A percentile compares a stretch with the other conserved stretches of the same genome.
Evolutionary conservation across 129 eudicot genomes (phyloP).

Genomic region (Dittrichia graveolens): DNA sequence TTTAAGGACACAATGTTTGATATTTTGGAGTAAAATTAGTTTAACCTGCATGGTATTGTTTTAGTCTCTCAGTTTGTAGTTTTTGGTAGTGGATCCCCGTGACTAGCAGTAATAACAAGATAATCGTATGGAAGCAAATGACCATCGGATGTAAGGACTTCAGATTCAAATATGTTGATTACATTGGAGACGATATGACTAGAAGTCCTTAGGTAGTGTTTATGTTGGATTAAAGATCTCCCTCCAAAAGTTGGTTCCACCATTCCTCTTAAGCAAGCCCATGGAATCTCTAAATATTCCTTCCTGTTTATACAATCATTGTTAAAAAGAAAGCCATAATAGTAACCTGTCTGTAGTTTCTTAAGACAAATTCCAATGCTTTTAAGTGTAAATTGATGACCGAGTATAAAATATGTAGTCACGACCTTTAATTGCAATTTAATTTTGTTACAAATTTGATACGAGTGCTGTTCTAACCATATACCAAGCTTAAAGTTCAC

Average conservation of each 20-base stretch:
- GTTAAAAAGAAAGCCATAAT: too few relatives aligned
- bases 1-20: too few relatives aligned
- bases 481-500: too few relatives aligned
- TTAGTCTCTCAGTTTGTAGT: conserved; percentile 61
- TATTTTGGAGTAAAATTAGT: too few relatives aligned
- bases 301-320: conserved; percentile 44
- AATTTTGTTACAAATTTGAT: too few relatives aligned
- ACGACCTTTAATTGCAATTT: too few relatives aligned
- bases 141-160: conserved; percentile 64
- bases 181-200: conserved; percentile 57
- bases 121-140: conserved; percentile 64
- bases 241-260: conserved; percentile 88
- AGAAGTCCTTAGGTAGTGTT: conserved; percentile 62
- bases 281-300: conserved; percentile 87
- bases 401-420: too few relatives aligned
- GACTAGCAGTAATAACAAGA: conserved; percentile 88
- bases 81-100: conserved; percentile 49
- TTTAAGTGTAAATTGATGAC: too few relatives aligned
- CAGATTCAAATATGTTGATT: conserved; percentile 48
- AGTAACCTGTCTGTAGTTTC: too few relatives aligned
- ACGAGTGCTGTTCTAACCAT: too few relatives aligned
- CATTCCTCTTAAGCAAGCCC: conserved; percentile 85
- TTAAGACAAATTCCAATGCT: too few relatives aligned
- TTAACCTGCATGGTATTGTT: conserved; percentile 69
- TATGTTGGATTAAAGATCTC: conserved; percentile 67